Conservation (phyloP, 345 rosid genomes). For the Isatis tinctoria region DNA sequence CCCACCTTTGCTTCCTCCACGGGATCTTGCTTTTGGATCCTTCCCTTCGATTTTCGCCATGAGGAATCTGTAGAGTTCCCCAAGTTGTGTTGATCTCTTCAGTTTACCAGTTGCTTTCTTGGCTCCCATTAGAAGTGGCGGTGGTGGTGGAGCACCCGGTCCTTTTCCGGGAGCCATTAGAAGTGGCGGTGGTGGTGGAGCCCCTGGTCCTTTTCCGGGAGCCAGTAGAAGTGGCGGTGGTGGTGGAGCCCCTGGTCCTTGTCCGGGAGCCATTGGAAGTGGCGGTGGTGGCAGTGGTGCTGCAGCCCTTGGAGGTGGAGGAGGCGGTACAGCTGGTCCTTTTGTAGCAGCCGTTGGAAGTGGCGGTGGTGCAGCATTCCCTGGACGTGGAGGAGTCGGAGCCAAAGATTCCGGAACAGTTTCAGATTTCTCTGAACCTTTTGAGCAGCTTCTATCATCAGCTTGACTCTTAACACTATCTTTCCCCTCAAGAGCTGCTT, state of each 20-base stretch:
- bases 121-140: slow-evolving; percentile 57
- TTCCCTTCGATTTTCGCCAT: slow-evolving; percentile 70
- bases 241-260: slow-evolving; percentile 32
- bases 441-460: slow-evolving; percentile 5
- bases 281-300: slow-evolving; percentile 18
- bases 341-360: too few relatives aligned
- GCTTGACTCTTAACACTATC: background rate
- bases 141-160: slow-evolving; percentile 43
- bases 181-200: slow-evolving; percentile 28
- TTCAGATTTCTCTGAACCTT: background rate
- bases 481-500: background rate
- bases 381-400: slow-evolving; percentile 15
- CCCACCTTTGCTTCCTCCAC: slow-evolving; percentile 26
- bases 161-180: slow-evolving; percentile 36
- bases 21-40: slow-evolving; percentile 34
- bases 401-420: slow-evolving; percentile 10
- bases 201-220: slow-evolving; percentile 33
- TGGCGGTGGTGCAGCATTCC: background rate
- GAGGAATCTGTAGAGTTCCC: slow-evolving; percentile 54
- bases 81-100: slow-evolving; percentile 75
- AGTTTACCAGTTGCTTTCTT: slow-evolving; percentile 59
- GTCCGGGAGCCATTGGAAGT: slow-evolving; percentile 34
- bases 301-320: background rate
- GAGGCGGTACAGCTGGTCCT: too few relatives aligned
- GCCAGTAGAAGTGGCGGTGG: slow-evolving; percentile 33